phyloP scores from a whole-genome alignment of 1,284 basidiomycete species.

The Naganishia cerealis region DNA sequence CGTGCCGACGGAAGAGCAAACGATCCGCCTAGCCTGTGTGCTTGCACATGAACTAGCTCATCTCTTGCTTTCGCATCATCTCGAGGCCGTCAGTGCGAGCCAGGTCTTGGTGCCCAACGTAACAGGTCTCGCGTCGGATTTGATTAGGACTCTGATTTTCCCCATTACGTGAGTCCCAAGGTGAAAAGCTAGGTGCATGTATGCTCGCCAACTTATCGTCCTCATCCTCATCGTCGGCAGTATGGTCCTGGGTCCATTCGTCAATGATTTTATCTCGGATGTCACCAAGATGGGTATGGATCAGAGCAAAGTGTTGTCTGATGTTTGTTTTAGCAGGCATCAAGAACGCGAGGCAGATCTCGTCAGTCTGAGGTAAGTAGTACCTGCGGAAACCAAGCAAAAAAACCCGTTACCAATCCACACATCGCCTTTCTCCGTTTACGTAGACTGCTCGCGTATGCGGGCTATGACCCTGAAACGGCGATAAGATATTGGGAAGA shows the following conservation, averaged over 20 bases:
- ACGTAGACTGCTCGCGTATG: slow-evolving; percentile 73
- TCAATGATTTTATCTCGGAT: slow-evolving; percentile 82
- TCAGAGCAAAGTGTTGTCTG: slow-evolving; percentile 67
- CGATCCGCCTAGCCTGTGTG: slow-evolving; percentile 76
- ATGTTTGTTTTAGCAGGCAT: slow-evolving; percentile 62
- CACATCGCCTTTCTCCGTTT: slow-evolving; percentile 7
- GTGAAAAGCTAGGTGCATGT: background rate
- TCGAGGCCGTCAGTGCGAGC: slow-evolving; percentile 79
- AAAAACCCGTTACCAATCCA: slow-evolving; percentile 4
- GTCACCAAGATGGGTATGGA: slow-evolving; percentile 71
- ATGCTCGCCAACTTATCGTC: background rate
- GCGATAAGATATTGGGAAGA: slow-evolving; percentile 44
- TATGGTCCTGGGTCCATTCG: slow-evolving; percentile 82
- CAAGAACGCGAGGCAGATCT: slow-evolving; percentile 86
- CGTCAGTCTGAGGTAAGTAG: slow-evolving; percentile 70
- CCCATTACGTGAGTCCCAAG: slow-evolving; percentile 64
- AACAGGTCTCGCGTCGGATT: slow-evolving; percentile 71
- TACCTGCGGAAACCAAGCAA: background rate
- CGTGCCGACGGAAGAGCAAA: slow-evolving; percentile 74
- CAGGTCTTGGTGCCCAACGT: slow-evolving; percentile 77
- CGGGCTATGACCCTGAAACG: slow-evolving; percentile 73
- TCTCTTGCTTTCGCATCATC: slow-evolving; percentile 79
- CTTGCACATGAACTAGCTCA: slow-evolving; percentile 86
- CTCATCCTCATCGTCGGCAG: slow-evolving; percentile 34
- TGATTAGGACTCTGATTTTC: slow-evolving; percentile 73